These are phyloP conservation scores for Rhodotorula sp. DNA, from an alignment of 1,284 basidiomycete genomes.

Conservation along the genomic window DNA sequence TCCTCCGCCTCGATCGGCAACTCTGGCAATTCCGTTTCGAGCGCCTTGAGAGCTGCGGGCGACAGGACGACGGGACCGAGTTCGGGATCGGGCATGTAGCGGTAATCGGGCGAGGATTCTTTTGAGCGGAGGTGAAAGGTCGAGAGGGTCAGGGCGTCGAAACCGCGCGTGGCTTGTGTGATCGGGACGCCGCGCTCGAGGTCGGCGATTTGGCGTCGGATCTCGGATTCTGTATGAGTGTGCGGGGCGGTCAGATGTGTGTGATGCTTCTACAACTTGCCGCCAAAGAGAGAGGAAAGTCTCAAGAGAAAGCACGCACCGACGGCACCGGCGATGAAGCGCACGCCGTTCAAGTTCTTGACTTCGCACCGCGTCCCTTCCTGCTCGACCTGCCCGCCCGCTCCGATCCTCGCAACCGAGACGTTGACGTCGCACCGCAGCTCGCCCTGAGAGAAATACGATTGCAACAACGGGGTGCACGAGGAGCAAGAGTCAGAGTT, in stretches of 20 bases:
- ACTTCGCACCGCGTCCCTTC: constrained; percentile 90
- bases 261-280: no score
- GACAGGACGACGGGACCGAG: constrained; percentile 62
- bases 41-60: not conserved
- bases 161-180: constrained; percentile 84
- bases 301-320: constrained; percentile 56
- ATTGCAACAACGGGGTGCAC: not conserved
- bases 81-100: constrained; percentile 98
- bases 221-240: constrained; percentile 60
- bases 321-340: constrained; percentile 82
- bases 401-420: constrained; percentile 64
- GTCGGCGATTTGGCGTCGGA: constrained; percentile 66
- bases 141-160: constrained; percentile 75
- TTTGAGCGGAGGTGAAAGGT: constrained; percentile 84
- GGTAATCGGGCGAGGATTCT: constrained; percentile 91
- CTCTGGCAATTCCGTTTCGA: constrained; percentile 61
- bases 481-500: no score
- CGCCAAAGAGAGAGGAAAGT: constrained; percentile 5
- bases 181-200: constrained; percentile 53
- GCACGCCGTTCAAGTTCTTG: constrained; percentile 93
- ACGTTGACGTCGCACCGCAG: constrained; percentile 95
- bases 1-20: constrained; percentile 67
- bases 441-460: constrained; percentile 64
- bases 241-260: not conserved
- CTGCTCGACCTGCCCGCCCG: constrained; percentile 46